Base-by-base conservation (phyloP, 306 rosid genomes). In the Luffa acutangula region DNA sequence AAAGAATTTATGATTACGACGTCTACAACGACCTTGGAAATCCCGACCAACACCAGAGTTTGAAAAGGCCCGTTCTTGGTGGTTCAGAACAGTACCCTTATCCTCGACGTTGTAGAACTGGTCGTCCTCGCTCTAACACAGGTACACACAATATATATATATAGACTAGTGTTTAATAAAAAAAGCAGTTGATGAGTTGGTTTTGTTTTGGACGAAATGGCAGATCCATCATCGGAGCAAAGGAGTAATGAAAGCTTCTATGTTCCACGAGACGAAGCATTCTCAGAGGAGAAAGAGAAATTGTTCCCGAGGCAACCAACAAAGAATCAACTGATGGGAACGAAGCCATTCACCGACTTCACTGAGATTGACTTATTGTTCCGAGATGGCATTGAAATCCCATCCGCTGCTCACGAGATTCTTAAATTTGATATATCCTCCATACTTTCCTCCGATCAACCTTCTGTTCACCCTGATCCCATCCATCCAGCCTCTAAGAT, bases 251-350 rank as follows among this genome's bases (percentile, higher is more conserved):
- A 1, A 0, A 77, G 21, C 5, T 45, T 90, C 6, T 92, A 90
- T 13, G 97, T 92, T 67, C 97, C 97, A 0, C 76, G 93, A 54
- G 97, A 92, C 21, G 97, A 92, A 79, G 20, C 60, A 14, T 92
- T 92, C 82, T 77, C 95, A 0, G 91, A 84, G 42, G 76, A 89
- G 4, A 92, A 92, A 80, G 84, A 90, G 66, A 21, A 82, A 0
- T 74, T 90, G 9, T 86, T 89, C 81, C 74, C 74, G 4, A 1
- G 14, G 0, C n/a, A 17, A 12, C 33, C 71, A 1, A 25, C 46
- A 6, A 64, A 36, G 46, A 64, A 64, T 18, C 46, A 64, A 6
- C 15, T 14, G 49, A 11, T 69, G 37, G 36, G 37, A 42, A 6
- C 18, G 0, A 42, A 7, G 0, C 36, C 75, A 4, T 69, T 69